A percentile compares a stretch with the other conserved stretches of the same genome.
Conservation (phyloP, 352 stramenopile species). For the Phytophthora pisi region DNA sequence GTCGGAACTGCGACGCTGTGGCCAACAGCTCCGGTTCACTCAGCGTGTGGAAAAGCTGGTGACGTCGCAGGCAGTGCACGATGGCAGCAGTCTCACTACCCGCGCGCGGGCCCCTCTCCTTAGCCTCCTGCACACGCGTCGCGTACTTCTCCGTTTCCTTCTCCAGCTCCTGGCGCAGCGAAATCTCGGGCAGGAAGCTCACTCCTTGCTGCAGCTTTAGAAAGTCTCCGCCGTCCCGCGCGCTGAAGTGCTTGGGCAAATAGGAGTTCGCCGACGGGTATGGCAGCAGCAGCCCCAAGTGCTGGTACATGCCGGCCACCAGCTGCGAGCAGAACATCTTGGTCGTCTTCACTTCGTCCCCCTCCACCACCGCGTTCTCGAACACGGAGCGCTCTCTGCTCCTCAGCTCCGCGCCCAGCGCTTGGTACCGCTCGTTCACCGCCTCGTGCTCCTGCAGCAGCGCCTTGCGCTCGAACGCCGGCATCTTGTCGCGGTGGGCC, state of each 20-base stretch:
- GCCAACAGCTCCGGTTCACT: slow-evolving; percentile 68
- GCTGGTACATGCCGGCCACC: slow-evolving; percentile 79
- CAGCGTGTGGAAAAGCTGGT: slow-evolving; percentile 84
- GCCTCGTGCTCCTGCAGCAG: slow-evolving; percentile 53
- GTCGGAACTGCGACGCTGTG: slow-evolving; percentile 65
- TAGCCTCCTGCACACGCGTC: slow-evolving; percentile 37
- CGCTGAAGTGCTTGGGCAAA: slow-evolving; percentile 87
- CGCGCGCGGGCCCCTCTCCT: slow-evolving; percentile 37
- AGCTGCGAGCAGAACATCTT: slow-evolving; percentile 90
- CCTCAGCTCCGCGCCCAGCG: slow-evolving; percentile 59
- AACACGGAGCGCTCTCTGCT: slow-evolving; percentile 79
- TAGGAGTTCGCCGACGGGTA: slow-evolving; percentile 89
- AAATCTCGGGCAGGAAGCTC: slow-evolving; percentile 74
- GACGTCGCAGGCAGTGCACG: slow-evolving; percentile 69
- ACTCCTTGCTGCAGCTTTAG: slow-evolving; percentile 81
- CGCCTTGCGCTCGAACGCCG: slow-evolving; percentile 76
- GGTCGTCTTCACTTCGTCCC: slow-evolving; percentile 32
- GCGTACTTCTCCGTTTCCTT: slow-evolving; percentile 38
- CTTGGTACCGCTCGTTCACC: slow-evolving; percentile 62
- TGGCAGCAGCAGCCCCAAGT: slow-evolving; percentile 73
- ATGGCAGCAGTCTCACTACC: slow-evolving; percentile 52
- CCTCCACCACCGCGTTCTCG: slow-evolving; percentile 73
- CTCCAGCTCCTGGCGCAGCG: slow-evolving; percentile 51
- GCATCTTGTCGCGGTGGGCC: slow-evolving; percentile 68
- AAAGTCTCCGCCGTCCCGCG: slow-evolving; percentile 56